phyloP scores from a whole-genome alignment of 2,329 filamentous ascomycete genomes.

The Berkeleyomyces basicola region DNA sequence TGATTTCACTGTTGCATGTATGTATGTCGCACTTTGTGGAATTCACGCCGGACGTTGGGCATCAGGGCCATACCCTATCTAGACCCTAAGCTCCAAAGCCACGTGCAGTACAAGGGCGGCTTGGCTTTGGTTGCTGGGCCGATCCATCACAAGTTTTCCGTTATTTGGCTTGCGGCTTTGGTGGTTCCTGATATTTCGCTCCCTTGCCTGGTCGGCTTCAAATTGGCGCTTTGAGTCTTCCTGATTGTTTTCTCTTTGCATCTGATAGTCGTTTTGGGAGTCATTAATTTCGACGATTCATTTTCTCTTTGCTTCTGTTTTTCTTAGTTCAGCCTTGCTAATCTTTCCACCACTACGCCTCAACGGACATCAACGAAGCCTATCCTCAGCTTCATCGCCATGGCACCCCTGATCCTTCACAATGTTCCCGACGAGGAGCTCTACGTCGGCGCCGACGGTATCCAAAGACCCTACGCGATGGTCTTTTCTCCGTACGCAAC shows the following conservation, averaged over 20 bases:
- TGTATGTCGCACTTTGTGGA: neutral
- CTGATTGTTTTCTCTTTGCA: too few species aligned
- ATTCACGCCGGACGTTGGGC: neutral
- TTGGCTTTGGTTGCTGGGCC: constrained; percentile 8
- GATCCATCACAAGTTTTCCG: constrained; percentile 4
- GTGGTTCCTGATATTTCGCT: neutral
- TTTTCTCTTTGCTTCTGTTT: neutral
- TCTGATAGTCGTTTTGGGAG: too few species aligned
- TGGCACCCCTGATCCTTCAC: constrained; percentile 50
- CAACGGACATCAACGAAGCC: neutral
- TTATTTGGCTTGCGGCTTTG: neutral
- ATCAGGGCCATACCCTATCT: neutral
- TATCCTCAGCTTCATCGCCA: constrained; percentile 21
- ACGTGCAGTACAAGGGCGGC: neutral
- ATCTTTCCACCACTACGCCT: neutral
- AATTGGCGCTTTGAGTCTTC: too few species aligned
- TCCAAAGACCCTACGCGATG: constrained; percentile 50
- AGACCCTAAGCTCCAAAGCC: neutral
- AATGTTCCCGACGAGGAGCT: constrained; percentile 53
- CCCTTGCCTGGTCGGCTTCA: too few species aligned
- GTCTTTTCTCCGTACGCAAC: constrained; percentile 42
- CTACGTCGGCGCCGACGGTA: constrained; percentile 47
- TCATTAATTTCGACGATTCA: too few species aligned
- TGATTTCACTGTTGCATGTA: neutral
- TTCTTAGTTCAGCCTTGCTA: neutral